Base-by-base conservation (phyloP, 306 rosid genomes). In the Cicer chorassanicum region DNA sequence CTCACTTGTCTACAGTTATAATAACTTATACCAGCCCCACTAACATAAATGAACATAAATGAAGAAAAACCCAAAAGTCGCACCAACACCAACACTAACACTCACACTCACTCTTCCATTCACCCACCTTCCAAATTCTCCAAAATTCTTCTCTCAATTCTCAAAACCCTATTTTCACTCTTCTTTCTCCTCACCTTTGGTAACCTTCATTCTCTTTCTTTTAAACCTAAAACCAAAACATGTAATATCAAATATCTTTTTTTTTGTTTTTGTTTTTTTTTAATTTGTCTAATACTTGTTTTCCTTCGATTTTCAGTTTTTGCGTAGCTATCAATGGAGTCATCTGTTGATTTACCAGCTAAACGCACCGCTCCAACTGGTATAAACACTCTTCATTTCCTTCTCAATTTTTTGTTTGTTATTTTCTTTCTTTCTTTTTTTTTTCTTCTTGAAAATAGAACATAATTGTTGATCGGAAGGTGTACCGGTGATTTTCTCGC, bases 251-350 rank as follows among this genome's bases (percentile, higher is more conserved):
- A 29, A 3, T 29, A 29, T 0, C 29, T 24, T 2, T 15, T 45
- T 2, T 9, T 7, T 6, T 54, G 18, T 3, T 21, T 29, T 1
- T 16, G 39, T 2, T 9, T 7, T 6, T 55, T 60, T 54, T 34
- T 3, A 3, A 49, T 29, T 29, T 29, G 36, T 29, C 36, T 29
- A 29, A 29, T 29, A 29, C 5, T 29, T 29, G 36, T 59, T 8
- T 29, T 18, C 2, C 45, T 7, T 54, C 36, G 5, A 21, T 45
- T 78, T 74, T 80, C 72, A 76, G 90, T 39, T 72, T 66, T 49
- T 11, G 21, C 44, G 63, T 44, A 29, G 57, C 10, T 50, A 68
- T 48, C 66, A 60, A 89, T 90, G 95, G 87, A 84, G 19, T 29
- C 85, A 1, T 39, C 83, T 7, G 68, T 67, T 65, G 84, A 77